Percentiles rank a stretch among this genome's conserved stretches.
These are phyloP conservation scores for Gillenia trifoliata DNA, from an alignment of 306 rosid genomes.

Conservation along the genomic window DNA sequence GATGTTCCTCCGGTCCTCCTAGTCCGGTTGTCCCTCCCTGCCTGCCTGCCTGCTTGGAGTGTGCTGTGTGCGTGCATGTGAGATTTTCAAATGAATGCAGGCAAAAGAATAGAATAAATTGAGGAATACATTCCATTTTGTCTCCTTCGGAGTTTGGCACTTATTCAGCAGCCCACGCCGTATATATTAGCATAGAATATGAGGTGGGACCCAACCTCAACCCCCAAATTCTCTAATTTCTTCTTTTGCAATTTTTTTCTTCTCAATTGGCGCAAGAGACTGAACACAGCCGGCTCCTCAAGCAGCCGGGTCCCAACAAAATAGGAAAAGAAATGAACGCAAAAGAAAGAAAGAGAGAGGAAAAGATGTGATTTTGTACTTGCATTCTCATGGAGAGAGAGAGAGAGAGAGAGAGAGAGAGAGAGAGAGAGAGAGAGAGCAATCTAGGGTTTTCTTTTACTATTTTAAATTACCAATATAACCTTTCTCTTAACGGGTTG, in stretches of 20 bases:
- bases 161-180: constrained; percentile 52
- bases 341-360: no score
- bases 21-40: no score
- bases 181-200: background rate
- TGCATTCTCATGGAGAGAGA: background rate
- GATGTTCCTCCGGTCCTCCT: no score
- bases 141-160: constrained; percentile 95
- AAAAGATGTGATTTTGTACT: background rate
- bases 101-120: constrained; percentile 61
- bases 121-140: constrained; percentile 65
- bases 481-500: no score
- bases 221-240: background rate
- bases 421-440: no score
- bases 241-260: constrained; percentile 20
- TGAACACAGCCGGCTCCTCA: constrained; percentile 34
- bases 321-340: background rate
- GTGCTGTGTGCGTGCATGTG: background rate
- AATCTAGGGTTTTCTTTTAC: no score
- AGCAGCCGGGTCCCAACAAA: background rate
- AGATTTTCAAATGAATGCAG: constrained; percentile 6
- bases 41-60: background rate
- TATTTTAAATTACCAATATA: no score
- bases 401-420: no score
- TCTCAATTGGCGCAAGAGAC: constrained; percentile 30
- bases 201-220: constrained; percentile 29